phyloP scores from a whole-genome alignment of 805 yeast species.

The Wickerhamomyces chambardii region DNA sequence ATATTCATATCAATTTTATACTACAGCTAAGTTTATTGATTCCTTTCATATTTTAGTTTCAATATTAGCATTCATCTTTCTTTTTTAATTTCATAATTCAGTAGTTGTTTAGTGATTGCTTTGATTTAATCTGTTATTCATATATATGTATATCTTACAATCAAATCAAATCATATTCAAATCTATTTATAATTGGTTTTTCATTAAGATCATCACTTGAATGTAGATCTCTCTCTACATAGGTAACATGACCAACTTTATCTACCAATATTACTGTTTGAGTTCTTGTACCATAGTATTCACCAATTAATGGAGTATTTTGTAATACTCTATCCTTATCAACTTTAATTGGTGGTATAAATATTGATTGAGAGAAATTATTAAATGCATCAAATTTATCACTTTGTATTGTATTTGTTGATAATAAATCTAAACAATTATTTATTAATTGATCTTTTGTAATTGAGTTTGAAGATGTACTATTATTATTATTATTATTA shows the following conservation, averaged over 20 bases:
- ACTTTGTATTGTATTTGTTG: slow-evolving; percentile 29
- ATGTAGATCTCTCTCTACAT: slow-evolving; percentile 55
- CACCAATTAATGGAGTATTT: slow-evolving; percentile 31
- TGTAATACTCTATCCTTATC: slow-evolving; percentile 20
- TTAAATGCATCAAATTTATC: slow-evolving; percentile 27
- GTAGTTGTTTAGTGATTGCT: too few species aligned
- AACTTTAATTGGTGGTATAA: slow-evolving; percentile 56
- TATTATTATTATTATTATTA: neutral
- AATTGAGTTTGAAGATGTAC: slow-evolving; percentile 5
- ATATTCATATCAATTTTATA: too few species aligned
- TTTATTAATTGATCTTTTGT: slow-evolving; percentile 34
- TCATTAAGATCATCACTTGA: slow-evolving; percentile 28
- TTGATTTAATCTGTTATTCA: too few species aligned
- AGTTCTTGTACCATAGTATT: slow-evolving; percentile 78
- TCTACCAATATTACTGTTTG: slow-evolving; percentile 68
- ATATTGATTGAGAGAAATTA: slow-evolving; percentile 48
- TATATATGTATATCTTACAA: too few species aligned
- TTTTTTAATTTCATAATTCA: too few species aligned
- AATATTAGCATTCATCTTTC: too few species aligned
- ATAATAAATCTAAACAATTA: slow-evolving; percentile 45
- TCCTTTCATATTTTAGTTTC: too few species aligned
- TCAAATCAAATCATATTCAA: slow-evolving; percentile 19
- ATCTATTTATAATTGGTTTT: slow-evolving; percentile 14
- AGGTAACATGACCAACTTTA: slow-evolving; percentile 39
- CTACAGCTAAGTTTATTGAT: too few species aligned